Conservation (phyloP, 2,329 filamentous ascomycete genomes). For the Monilinia fructigena region DNA sequence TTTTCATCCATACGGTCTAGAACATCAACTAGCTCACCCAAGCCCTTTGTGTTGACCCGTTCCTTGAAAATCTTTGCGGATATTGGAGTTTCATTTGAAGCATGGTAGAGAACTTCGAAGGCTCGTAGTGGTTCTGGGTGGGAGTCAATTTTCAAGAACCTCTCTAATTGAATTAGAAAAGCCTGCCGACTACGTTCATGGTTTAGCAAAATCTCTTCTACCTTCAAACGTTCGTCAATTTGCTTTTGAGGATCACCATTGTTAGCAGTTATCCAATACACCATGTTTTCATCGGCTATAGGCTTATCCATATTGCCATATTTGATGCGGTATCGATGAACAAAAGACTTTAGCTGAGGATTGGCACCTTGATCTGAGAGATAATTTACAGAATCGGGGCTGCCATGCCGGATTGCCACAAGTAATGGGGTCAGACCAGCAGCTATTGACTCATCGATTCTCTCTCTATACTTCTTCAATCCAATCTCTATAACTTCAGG, state of each 20-base stretch:
- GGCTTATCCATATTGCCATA: not conserved
- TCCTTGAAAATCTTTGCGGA: not conserved
- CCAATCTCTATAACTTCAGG: not conserved
- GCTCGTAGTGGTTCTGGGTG: not conserved
- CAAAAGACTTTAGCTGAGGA: not conserved
- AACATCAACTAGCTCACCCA: not conserved
- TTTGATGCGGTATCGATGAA: not conserved
- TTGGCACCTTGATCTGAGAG: not conserved
- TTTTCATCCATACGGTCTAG: not conserved
- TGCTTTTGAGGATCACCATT: too few species aligned
- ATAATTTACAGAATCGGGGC: slow-evolving; percentile 1
- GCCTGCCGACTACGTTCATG: not conserved
- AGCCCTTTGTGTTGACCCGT: not conserved
- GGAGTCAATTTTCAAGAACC: fast-evolving
- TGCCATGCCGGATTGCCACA: not conserved
- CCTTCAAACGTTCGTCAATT: not conserved
- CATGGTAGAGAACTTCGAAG: not conserved
- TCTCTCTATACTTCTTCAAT: not conserved
- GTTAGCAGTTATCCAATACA: not conserved
- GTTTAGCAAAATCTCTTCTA: not conserved
- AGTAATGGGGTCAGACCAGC: not conserved
- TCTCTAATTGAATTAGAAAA: not conserved
- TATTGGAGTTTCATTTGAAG: not conserved
- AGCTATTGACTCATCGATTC: not conserved
- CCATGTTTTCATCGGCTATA: not conserved